Conservation (phyloP, 2,329 filamentous ascomycete species). For the Hypomyces perniciosus region DNA sequence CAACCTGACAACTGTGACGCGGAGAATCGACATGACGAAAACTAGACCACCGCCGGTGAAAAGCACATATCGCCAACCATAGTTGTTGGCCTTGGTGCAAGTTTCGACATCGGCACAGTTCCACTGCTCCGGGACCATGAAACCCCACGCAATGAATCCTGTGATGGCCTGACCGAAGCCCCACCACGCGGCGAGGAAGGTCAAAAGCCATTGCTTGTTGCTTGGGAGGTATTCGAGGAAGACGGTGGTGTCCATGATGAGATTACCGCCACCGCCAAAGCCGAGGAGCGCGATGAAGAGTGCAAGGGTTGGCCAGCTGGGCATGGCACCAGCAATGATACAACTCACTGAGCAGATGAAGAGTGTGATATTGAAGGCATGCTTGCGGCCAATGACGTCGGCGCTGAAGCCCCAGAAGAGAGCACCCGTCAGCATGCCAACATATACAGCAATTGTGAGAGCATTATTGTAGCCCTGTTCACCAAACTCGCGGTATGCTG, state of each 20-base stretch:
- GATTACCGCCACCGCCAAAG: constrained; percentile 53
- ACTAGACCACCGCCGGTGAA: constrained; percentile 41
- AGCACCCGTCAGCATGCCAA: constrained; percentile 49
- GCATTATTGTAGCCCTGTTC: constrained; percentile 47
- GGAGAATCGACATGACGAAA: constrained; percentile 38
- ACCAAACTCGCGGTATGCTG: constrained; percentile 55
- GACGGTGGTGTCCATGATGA: constrained; percentile 46
- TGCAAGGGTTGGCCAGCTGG: constrained; percentile 59
- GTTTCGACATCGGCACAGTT: constrained; percentile 37
- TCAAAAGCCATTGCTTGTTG: constrained; percentile 42
- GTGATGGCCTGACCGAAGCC: constrained; percentile 45
- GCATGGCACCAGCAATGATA: constrained; percentile 60
- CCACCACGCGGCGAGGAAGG: constrained; percentile 43
- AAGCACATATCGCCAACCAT: constrained; percentile 44
- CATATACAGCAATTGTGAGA: constrained; percentile 57
- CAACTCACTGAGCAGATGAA: constrained; percentile 53
- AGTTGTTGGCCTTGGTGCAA: constrained; percentile 41
- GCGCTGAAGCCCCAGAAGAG: constrained; percentile 64
- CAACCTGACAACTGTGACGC: constrained; percentile 40
- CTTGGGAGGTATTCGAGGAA: constrained; percentile 47
- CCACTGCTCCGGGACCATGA: constrained; percentile 43
- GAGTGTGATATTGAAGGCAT: constrained; percentile 63
- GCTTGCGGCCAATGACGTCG: constrained; percentile 61
- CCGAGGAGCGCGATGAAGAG: constrained; percentile 57
- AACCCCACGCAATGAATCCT: constrained; percentile 39